Evolutionary conservation across 331 rosid species (phyloP).

Genomic region (Rhamnella rubrinervis): DNA sequence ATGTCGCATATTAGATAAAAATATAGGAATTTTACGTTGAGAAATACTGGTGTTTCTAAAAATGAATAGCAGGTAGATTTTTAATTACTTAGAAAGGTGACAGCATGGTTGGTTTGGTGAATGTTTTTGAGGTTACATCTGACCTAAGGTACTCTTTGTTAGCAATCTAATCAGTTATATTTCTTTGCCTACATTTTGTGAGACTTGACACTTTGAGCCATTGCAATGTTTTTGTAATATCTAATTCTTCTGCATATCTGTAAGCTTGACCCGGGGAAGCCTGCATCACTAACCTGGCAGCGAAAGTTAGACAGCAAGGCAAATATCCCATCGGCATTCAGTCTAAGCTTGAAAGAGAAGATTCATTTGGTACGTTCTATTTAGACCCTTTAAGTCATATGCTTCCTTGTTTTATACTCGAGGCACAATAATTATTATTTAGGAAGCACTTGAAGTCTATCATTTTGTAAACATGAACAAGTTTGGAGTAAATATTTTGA

Average conservation of each 20-base stretch:
- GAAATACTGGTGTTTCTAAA: conserved; percentile 9
- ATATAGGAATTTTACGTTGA: neutral
- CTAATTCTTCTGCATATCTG: conserved; percentile 13
- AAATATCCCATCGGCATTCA: conserved; percentile 30
- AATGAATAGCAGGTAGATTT: neutral
- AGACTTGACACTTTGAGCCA: conserved; percentile 12
- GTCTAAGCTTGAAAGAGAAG: conserved; percentile 52
- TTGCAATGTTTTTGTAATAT: conserved; percentile 3
- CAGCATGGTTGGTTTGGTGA: neutral
- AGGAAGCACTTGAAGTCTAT: neutral
- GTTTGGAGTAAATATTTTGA: neutral
- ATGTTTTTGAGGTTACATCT: neutral
- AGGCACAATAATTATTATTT: neutral
- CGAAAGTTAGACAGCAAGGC: conserved; percentile 52
- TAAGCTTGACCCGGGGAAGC: conserved; percentile 64
- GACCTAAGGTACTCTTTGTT: neutral
- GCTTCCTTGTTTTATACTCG: conserved; percentile 2
- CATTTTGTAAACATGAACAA: neutral
- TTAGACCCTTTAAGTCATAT: neutral
- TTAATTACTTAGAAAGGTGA: neutral
- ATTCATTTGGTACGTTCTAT: conserved; percentile 62
- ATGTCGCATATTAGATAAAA: neutral
- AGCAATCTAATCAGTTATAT: neutral
- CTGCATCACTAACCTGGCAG: conserved; percentile 73
- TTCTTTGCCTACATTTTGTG: neutral